Conservation (phyloP, 495 filamentous ascomycete genomes). For the Xylaria longipes region DNA sequence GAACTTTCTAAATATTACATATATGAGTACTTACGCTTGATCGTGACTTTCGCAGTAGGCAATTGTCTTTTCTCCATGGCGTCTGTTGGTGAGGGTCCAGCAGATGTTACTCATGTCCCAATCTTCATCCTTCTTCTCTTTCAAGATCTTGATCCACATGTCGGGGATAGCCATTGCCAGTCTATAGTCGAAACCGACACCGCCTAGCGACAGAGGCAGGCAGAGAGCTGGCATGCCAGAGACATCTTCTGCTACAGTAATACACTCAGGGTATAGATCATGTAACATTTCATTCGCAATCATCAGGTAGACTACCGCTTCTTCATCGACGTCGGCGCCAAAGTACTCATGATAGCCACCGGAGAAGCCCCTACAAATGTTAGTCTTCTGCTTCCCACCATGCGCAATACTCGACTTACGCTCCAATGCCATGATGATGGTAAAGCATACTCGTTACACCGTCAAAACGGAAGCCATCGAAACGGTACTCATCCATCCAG, state of each 20-base stretch:
- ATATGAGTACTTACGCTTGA: conserved; percentile 78
- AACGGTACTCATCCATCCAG: conserved; percentile 98
- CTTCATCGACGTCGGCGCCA: conserved; percentile 88
- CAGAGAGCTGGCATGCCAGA: conserved; percentile 98
- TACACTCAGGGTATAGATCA: conserved; percentile 78
- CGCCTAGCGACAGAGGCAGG: conserved; percentile 81
- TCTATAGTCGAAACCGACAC: conserved; percentile 95
- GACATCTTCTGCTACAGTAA: conserved; percentile 96
- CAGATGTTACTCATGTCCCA: conserved; percentile 90
- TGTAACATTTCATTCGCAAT: conserved; percentile 97
- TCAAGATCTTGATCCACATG: conserved; percentile 98
- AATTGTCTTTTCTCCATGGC: conserved; percentile 97
- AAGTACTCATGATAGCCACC: conserved; percentile 99
- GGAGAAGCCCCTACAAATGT: conserved; percentile 78
- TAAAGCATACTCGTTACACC: conserved; percentile 99
- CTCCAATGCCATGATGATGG: conserved; percentile 94
- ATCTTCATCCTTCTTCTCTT: conserved; percentile 88
- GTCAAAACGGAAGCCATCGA: conserved; percentile 97
- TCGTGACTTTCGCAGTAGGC: conserved; percentile 97
- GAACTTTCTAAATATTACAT: conserved; percentile 3
- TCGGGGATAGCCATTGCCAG: conserved; percentile 98
- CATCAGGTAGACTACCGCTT: conserved; percentile 94
- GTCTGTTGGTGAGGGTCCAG: conserved; percentile 87
- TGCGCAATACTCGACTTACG: conserved; percentile 65
- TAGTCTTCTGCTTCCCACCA: conserved; percentile 14